phyloP scores from a whole-genome alignment of 768 basidiomycete genomes.

The Dacryopinax primogenitus region DNA sequence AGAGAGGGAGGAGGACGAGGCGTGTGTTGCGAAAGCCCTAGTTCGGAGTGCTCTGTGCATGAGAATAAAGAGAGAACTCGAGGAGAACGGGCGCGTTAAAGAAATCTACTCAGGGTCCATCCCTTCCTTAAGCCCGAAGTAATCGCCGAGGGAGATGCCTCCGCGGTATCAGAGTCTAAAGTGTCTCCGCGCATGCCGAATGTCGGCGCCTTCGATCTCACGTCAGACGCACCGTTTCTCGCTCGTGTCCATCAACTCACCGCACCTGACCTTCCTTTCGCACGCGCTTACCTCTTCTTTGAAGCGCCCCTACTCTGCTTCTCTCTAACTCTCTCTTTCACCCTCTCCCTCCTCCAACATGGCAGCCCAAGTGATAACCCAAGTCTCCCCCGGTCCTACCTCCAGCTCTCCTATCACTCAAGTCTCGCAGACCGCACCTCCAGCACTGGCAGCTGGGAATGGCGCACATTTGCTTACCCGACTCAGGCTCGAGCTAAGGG shows the following conservation, averaged over 20 bases:
- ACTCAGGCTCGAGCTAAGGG: slow-evolving; percentile 83
- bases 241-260: background rate
- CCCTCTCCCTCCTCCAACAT: background rate
- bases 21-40: background rate
- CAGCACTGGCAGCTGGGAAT: slow-evolving; percentile 32
- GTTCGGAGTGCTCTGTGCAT: background rate
- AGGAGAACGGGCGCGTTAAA: too few relatives aligned
- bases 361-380: slow-evolving; percentile 6
- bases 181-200: background rate
- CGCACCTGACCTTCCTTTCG: background rate
- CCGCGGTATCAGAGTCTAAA: background rate
- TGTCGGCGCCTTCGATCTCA: background rate
- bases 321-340: background rate
- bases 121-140: background rate
- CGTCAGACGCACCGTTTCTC: background rate
- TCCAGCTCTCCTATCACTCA: slow-evolving; percentile 30
- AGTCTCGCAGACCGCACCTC: slow-evolving; percentile 24
- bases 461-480: slow-evolving; percentile 77
- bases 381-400: slow-evolving; percentile 17
- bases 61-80: too few relatives aligned
- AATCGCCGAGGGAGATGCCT: background rate
- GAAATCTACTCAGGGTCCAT: background rate
- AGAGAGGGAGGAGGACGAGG: background rate
- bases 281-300: background rate
- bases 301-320: background rate